Percentiles rank a stretch among this genome's conserved stretches.
Evolutionary conservation across 2,329 filamentous ascomycete genomes (phyloP).

Genomic region (Sporothrix pseudoabietina): DNA sequence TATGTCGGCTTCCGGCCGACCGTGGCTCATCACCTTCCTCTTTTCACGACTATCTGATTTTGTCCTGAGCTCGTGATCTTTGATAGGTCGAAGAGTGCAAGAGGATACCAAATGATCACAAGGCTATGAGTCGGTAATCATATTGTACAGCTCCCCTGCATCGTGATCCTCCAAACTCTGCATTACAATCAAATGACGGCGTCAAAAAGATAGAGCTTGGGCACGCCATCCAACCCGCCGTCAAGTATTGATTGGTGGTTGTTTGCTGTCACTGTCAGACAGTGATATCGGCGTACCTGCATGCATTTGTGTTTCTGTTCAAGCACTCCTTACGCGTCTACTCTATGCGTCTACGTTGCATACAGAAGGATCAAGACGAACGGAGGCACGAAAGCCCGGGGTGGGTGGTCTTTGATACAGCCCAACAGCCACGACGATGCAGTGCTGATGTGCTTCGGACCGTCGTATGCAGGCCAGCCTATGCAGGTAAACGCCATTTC

Average conservation of each 20-base stretch:
- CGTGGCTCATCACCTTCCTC: not conserved
- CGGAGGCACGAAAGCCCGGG: too few relatives aligned
- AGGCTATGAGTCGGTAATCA: not conserved
- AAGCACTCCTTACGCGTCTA: not conserved
- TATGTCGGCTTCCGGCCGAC: not conserved
- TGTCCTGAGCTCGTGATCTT: not conserved
- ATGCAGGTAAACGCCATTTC: constrained; percentile 8
- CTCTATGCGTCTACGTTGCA: not conserved
- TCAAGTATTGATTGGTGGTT: not conserved
- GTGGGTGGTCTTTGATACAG: not conserved
- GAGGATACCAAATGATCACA: not conserved
- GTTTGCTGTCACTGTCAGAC: not conserved
- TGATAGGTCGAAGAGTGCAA: not conserved
- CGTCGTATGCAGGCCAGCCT: not conserved
- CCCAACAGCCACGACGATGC: not conserved
- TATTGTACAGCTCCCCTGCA: not conserved
- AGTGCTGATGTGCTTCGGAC: not conserved
- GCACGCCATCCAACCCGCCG: not conserved
- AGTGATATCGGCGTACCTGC: not conserved
- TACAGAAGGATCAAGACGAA: not conserved
- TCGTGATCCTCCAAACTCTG: not conserved
- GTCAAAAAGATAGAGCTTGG: not conserved
- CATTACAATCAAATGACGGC: not conserved
- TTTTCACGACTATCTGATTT: not conserved
- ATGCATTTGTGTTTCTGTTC: not conserved